Evolutionary conservation across 169 alveolate species (phyloP), one percentile per base, ranked within the genome.

Genomic region (Plasmodium gaboni): DNA sequence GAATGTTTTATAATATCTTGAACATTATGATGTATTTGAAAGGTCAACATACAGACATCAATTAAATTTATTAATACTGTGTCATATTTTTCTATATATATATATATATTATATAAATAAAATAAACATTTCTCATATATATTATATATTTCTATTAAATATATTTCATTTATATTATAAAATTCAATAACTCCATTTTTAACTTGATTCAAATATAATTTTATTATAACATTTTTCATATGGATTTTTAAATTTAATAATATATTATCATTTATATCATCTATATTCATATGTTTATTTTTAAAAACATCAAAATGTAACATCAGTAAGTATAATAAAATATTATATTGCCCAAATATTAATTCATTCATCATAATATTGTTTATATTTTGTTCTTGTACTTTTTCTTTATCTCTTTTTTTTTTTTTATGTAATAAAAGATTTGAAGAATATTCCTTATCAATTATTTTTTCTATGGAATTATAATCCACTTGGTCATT

Each of bases 151-250:
- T 83, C 71, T 32, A 83, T 68, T 68, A 83, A 63, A 63, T 28
- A 68, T 26, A 6, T 28, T 61, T 83, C 91, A 42, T 83, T 72
- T n/a, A 83, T 72, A 55, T 83, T 46, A 48, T 83, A 83, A 48
- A 83, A 83, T 17, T 83, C 80, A 38, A 83, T 68, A 46, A 83
- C 15, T 83, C 64, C 19, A 68, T 83, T 83, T 83, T 68, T 83
- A 28, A 83, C 69, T 83, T 68, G 83, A 26, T 65, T 55, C 5
- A 13, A 51, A 32, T 72, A 55, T 68, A 83, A 38, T 61, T 67
- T 83, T 42, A 83, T 15, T 19, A 68, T 48, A 44, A 83, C 61
- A 68, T 83, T 83, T 68, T 83, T 53, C 26, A 83, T 68, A 13
- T 83, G 48, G 1, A 57, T 83, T 61, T 83, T 83, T 17, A 83